Evolutionary conservation across 805 yeast genomes (phyloP).

Genomic region (Pichia exigua): DNA sequence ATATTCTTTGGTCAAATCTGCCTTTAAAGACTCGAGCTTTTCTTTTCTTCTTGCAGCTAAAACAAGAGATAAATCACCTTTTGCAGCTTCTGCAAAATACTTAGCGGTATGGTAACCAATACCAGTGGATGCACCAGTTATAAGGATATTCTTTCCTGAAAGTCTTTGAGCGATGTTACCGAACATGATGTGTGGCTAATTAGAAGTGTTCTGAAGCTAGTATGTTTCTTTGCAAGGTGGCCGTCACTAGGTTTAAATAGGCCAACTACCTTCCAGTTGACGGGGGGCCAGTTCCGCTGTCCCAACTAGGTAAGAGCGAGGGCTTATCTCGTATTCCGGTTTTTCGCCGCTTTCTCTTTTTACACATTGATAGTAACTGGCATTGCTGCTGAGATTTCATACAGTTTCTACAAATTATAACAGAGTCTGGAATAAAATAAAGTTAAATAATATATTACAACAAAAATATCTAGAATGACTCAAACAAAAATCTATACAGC

Average conservation of each 20-base stretch:
- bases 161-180: constrained; percentile 67
- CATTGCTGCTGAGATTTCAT: no score
- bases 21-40: constrained; percentile 33
- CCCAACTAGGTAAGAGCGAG: neutral
- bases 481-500: neutral
- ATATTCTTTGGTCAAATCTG: constrained; percentile 30
- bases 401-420: no score
- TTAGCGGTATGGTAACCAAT: constrained; percentile 89
- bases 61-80: constrained; percentile 41
- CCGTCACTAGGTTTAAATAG: neutral
- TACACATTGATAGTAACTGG: no score
- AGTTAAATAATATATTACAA: neutral
- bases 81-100: constrained; percentile 65
- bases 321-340: neutral
- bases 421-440: no score
- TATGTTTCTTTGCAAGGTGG: neutral
- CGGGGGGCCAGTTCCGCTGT: constrained; percentile 5
- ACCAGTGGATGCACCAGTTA: constrained; percentile 97
- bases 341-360: neutral
- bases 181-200: constrained; percentile 15
- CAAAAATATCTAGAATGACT: neutral
- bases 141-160: constrained; percentile 67
- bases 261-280: no score
- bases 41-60: constrained; percentile 48
- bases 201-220: no score